A percentile compares a stretch with the other conserved stretches of the same genome.
phyloP scores from a whole-genome alignment of 2,329 filamentous ascomycete species.

The Beauveria medogensis region DNA sequence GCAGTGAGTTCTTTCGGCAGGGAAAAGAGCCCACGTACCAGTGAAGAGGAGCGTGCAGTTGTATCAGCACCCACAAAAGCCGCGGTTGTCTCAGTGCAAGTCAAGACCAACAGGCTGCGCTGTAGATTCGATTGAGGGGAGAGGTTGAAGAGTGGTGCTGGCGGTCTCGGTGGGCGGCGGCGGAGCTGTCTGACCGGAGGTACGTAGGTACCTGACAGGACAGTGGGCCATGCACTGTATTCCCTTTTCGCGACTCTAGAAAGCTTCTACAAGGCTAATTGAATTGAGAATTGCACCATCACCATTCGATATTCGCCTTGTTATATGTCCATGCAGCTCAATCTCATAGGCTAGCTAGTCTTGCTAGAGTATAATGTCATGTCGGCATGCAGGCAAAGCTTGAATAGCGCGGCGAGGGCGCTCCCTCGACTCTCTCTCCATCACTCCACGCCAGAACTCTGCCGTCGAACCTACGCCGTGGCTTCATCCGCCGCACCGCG shows the following conservation, averaged over 20 bases:
- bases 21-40: neutral
- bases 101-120: neutral
- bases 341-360: neutral
- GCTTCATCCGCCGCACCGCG: constrained; percentile 69
- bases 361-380: constrained; percentile 4
- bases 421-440: neutral
- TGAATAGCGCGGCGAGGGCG: neutral
- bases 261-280: neutral
- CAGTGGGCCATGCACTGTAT: neutral
- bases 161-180: neutral
- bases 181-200: neutral
- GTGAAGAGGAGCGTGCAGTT: neutral
- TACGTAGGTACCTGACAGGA: neutral
- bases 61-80: neutral
- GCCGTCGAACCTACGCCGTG: constrained; percentile 60
- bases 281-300: neutral
- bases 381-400: constrained; percentile 7
- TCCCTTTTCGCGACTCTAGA: neutral
- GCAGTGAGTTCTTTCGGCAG: neutral
- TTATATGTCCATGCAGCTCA: neutral
- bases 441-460: constrained; percentile 30
- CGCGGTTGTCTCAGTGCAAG: neutral
- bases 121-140: constrained; percentile 2
- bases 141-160: constrained; percentile 2
- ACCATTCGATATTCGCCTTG: neutral